phyloP scores from a whole-genome alignment of 257 asterid genomes.

The Eustoma russellianum region DNA sequence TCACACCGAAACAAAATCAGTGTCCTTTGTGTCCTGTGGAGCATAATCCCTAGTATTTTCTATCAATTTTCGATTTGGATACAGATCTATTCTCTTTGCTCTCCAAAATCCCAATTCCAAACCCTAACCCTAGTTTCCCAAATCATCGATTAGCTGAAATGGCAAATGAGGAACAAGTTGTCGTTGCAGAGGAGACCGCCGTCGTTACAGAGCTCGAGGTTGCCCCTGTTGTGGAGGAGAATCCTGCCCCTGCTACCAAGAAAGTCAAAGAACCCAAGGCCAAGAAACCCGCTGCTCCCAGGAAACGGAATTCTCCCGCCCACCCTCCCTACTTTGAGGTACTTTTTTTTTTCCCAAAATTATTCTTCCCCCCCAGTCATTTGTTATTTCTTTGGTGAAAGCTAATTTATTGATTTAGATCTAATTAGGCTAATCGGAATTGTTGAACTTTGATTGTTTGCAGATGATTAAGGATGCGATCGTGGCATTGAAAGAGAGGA shows the following conservation, averaged over 20 bases:
- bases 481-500: constrained; percentile 50
- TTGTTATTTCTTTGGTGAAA: background rate
- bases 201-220: constrained; percentile 13
- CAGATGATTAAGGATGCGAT: constrained; percentile 82
- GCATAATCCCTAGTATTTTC: no score
- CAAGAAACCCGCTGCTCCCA: constrained; percentile 53
- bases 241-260: background rate
- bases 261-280: constrained; percentile 26
- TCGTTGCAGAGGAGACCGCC: constrained; percentile 19
- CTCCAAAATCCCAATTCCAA: constrained; percentile 13
- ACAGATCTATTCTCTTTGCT: no score
- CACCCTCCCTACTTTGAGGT: constrained; percentile 85
- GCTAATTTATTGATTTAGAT: constrained; percentile 7
- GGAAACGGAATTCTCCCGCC: constrained; percentile 23
- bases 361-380: background rate
- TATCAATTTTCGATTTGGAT: no score
- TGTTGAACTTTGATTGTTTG: background rate
- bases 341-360: constrained; percentile 1
- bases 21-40: no score
- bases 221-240: constrained; percentile 13
- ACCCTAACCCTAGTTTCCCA: constrained; percentile 7
- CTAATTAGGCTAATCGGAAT: background rate
- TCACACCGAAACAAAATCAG: constrained; percentile 7
- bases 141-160: constrained; percentile 5
- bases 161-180: constrained; percentile 46